Base-by-base conservation (phyloP, 768 basidiomycete species). In the Amylocystis lapponica region DNA sequence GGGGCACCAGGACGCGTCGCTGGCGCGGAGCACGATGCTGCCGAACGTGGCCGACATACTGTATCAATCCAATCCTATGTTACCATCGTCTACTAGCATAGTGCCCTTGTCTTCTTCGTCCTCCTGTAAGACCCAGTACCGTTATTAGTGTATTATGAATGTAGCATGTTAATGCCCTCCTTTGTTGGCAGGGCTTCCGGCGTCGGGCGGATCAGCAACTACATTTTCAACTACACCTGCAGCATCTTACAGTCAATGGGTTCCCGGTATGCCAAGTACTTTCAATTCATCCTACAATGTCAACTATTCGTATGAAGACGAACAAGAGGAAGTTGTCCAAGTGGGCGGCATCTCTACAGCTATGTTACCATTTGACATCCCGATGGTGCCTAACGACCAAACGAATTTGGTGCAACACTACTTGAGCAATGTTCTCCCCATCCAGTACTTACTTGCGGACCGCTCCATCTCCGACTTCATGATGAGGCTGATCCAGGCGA, bases 61-160 rank as follows among this genome's bases (percentile, higher is more conserved):
- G 49, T 57, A 56, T 46, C 49, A 45, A 20, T 43, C 62, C 58
- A 55, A 62, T 64, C 56, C 59, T 66, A 57, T 64, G 54, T 55
- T 62, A 58, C 53, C 57, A 44, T 57, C 59, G 48, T 54, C 65
- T 62, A 66, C 61, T 81, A 78, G 70, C 68, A 66, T 80, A 79
- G 77, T 74, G 64, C 55, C 58, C 43, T 40, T 57, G 49, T 50
- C 59, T 51, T 52, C 61, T 47, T 53, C 59, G 46, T 52, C 59
- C 52, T 64, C 75, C 75, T 80, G 82, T 83, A 83, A 83, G 82
- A 76, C 64, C 56, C 66, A 75, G 80, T 82, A 81, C 74, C 74
- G 69, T 56, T 79, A 78, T 73, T 79, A 69, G 79, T 74, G 66
- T 70, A 70, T 75, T 74, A 73, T 78, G 64, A 68, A 75, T 77